A percentile compares a stretch with the other conserved stretches of the same genome.
These are phyloP conservation scores for Amesomyces nigricolor DNA, from an alignment of 2,329 filamentous ascomycete species.

Conservation along the genomic window DNA sequence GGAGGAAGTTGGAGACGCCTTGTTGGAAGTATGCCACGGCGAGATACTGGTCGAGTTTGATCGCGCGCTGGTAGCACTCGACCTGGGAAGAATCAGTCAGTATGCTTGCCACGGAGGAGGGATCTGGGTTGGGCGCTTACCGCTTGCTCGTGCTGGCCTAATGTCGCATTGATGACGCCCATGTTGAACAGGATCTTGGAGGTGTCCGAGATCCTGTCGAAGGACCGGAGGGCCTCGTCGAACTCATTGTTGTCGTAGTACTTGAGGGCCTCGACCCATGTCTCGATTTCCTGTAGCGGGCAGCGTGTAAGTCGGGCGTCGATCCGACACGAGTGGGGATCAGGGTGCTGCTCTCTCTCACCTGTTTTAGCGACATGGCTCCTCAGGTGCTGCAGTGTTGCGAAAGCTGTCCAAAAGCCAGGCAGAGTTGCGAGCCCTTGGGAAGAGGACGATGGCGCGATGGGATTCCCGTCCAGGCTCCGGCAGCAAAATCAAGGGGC, in stretches of 20 bases:
- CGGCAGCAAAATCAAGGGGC: slow-evolving; percentile 12
- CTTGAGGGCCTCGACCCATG: slow-evolving; percentile 86
- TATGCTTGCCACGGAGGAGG: slow-evolving; percentile 1
- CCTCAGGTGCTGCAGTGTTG: slow-evolving; percentile 15
- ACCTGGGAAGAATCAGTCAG: slow-evolving; percentile 52
- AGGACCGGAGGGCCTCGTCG: slow-evolving; percentile 77
- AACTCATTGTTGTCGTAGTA: slow-evolving; percentile 98
- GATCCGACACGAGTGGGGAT: background rate
- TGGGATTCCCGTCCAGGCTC: slow-evolving; percentile 11
- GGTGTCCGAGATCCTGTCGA: slow-evolving; percentile 84
- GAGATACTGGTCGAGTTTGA: slow-evolving; percentile 87
- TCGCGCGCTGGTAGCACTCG: slow-evolving; percentile 88
- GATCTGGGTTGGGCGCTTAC: slow-evolving; percentile 41
- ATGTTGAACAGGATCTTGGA: slow-evolving; percentile 99
- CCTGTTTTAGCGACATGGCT: slow-evolving; percentile 57
- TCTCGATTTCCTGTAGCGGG: slow-evolving; percentile 81
- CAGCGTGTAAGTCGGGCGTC: slow-evolving; percentile 9
- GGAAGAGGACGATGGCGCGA: slow-evolving; percentile 9
- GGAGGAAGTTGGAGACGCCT: slow-evolving; percentile 93
- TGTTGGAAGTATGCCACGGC: slow-evolving; percentile 98
- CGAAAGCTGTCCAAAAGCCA: slow-evolving; percentile 16
- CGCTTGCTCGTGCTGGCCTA: slow-evolving; percentile 93
- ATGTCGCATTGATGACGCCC: slow-evolving; percentile 92
- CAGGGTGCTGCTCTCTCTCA: slow-evolving; percentile 27
- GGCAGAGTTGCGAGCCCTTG: slow-evolving; percentile 18